Percentiles rank a stretch among this genome's conserved stretches.
Evolutionary conservation across 805 yeast genomes (phyloP).

Genomic region (Saturnispora zaruensis): DNA sequence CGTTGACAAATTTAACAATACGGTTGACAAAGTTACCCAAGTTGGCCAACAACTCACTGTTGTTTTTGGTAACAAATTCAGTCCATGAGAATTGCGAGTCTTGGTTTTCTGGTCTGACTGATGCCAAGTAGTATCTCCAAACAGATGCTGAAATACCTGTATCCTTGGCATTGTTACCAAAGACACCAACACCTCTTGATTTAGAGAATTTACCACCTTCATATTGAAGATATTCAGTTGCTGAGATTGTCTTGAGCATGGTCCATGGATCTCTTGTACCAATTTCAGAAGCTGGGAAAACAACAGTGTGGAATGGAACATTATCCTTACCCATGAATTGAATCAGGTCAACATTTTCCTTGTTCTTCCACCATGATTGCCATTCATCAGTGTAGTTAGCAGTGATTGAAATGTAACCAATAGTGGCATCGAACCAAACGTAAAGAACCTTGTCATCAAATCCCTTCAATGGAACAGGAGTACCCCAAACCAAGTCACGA

Average conservation of each 20-base stretch:
- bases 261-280: constrained; percentile 92
- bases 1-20: constrained; percentile 77
- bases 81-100: constrained; percentile 98
- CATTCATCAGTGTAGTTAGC: constrained; percentile 81
- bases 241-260: constrained; percentile 77
- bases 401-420: constrained; percentile 93
- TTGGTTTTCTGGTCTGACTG: constrained; percentile 89
- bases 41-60: constrained; percentile 88
- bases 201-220: constrained; percentile 98
- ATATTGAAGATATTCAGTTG: constrained; percentile 95
- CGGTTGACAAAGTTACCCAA: constrained; percentile 96
- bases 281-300: constrained; percentile 86
- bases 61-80: constrained; percentile 89
- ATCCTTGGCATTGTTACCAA: constrained; percentile 94
- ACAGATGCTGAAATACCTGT: constrained; percentile 87
- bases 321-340: constrained; percentile 99
- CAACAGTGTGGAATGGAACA: constrained; percentile 97
- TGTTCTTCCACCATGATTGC: constrained; percentile 36
- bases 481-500: constrained; percentile 96
- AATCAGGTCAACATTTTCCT: constrained; percentile 83
- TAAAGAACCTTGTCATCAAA: constrained; percentile 86
- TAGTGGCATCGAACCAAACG: constrained; percentile 98
- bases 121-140: constrained; percentile 94
- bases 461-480: constrained; percentile 88
- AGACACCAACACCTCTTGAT: constrained; percentile 96